These are phyloP conservation scores for Berberis vulgaris DNA, from an alignment of 164 flowering plant genomes.

Conservation along the genomic window DNA sequence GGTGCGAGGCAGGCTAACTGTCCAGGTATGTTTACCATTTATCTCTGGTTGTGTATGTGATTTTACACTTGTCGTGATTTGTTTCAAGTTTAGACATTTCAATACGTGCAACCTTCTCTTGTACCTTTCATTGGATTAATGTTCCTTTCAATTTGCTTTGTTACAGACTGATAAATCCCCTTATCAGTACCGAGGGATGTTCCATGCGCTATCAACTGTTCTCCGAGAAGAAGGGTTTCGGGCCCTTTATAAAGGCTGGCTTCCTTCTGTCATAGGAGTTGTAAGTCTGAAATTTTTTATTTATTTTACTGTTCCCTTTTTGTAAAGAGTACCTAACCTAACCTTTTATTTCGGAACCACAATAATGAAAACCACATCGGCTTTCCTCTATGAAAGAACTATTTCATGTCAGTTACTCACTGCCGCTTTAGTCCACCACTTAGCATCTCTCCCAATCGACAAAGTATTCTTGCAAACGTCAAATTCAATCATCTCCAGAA, in stretches of 20 bases:
- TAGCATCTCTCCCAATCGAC: too few species aligned
- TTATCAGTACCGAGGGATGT: conserved; percentile 81
- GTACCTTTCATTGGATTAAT: not conserved
- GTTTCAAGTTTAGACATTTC: not conserved
- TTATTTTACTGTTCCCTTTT: not conserved
- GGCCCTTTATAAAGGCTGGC: conserved; percentile 95
- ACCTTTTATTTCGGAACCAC: too few species aligned
- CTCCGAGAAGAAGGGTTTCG: conserved; percentile 84
- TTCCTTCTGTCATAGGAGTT: conserved; percentile 98
- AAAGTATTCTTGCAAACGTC: too few species aligned
- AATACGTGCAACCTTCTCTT: not conserved
- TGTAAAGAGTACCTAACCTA: too few species aligned
- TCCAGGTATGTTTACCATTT: conserved; percentile 55
- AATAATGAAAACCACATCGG: not conserved
- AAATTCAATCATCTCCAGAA: too few species aligned
- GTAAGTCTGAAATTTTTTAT: conserved; percentile 38
- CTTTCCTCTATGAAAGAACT: too few species aligned
- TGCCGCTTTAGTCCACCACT: too few species aligned
- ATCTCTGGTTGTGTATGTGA: not conserved
- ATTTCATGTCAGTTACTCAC: too few species aligned
- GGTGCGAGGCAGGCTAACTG: conserved; percentile 96
- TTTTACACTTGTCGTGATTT: not conserved
- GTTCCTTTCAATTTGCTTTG: not conserved
- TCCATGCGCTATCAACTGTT: conserved; percentile 76
- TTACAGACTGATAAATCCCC: conserved; percentile 83